These are phyloP conservation scores for Pythium angustatum DNA, from an alignment of 352 stramenopile species.

Conservation along the genomic window DNA sequence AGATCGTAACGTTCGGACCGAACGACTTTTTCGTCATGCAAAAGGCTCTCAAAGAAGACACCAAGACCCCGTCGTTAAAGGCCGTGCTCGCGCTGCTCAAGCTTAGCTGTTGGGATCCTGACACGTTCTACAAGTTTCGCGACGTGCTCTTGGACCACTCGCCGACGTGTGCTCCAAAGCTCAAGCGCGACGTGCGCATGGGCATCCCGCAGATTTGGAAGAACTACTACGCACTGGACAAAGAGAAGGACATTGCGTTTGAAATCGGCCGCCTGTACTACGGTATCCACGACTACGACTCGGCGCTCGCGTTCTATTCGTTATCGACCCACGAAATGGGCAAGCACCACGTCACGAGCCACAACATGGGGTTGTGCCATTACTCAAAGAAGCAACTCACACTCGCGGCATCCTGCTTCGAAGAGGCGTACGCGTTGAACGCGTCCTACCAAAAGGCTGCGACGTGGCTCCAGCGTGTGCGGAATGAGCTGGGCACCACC, in stretches of 20 bases:
- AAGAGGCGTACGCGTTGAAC: slow-evolving; percentile 70
- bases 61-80: slow-evolving; percentile 79
- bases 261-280: slow-evolving; percentile 93
- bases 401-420: slow-evolving; percentile 64
- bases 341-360: slow-evolving; percentile 94
- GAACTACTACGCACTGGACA: slow-evolving; percentile 94
- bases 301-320: slow-evolving; percentile 89
- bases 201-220: slow-evolving; percentile 87
- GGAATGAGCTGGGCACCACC: slow-evolving; percentile 45
- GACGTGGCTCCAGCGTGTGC: slow-evolving; percentile 81
- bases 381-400: slow-evolving; percentile 87
- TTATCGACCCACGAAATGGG: slow-evolving; percentile 87
- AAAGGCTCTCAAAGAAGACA: slow-evolving; percentile 84
- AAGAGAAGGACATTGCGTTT: slow-evolving; percentile 92
- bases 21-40: slow-evolving; percentile 97
- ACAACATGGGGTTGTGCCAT: slow-evolving; percentile 96
- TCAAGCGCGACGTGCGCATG: slow-evolving; percentile 81
- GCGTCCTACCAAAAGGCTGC: slow-evolving; percentile 74
- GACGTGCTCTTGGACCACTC: slow-evolving; percentile 90
- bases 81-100: slow-evolving; percentile 90
- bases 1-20: slow-evolving; percentile 89
- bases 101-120: slow-evolving; percentile 91
- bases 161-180: slow-evolving; percentile 53
- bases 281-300: slow-evolving; percentile 90
- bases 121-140: slow-evolving; percentile 96